phyloP scores from a whole-genome alignment of 805 yeast species.

The Wickerhamiella azymoides region DNA sequence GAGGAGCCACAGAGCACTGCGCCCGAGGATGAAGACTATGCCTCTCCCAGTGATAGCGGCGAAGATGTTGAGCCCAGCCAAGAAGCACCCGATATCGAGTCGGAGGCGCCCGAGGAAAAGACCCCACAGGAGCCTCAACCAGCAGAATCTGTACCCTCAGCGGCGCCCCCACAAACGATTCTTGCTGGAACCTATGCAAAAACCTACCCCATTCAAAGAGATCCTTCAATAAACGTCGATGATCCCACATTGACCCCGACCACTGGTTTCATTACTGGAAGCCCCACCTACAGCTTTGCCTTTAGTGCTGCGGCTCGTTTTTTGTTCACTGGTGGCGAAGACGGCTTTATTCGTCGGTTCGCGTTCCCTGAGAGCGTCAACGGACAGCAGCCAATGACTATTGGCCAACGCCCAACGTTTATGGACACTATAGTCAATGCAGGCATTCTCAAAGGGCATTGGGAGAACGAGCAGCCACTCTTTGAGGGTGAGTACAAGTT shows the following conservation, averaged over 20 bases:
- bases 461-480: slow-evolving; percentile 93
- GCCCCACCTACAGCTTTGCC: slow-evolving; percentile 65
- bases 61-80: neutral
- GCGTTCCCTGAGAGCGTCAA: slow-evolving; percentile 76
- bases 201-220: neutral
- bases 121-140: neutral
- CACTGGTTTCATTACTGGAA: slow-evolving; percentile 74
- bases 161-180: neutral
- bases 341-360: slow-evolving; percentile 82
- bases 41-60: neutral
- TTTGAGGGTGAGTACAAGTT: slow-evolving; percentile 30
- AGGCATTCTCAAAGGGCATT: slow-evolving; percentile 70
- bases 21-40: neutral
- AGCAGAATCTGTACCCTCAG: neutral
- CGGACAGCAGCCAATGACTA: slow-evolving; percentile 76
- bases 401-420: slow-evolving; percentile 78
- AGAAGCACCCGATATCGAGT: neutral
- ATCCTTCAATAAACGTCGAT: neutral
- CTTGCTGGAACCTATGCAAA: neutral
- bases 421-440: slow-evolving; percentile 77
- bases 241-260: slow-evolving; percentile 34
- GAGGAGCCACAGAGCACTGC: neutral
- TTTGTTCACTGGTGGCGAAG: slow-evolving; percentile 90
- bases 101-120: neutral
- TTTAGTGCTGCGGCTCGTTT: slow-evolving; percentile 70